A percentile compares a stretch with the other conserved stretches of the same genome.
These are phyloP conservation scores for Malus domestica DNA, from an alignment of 306 rosid genomes.

Conservation along the genomic window ASM211411v1 NC_041797.1:35270501-35271000, in stretches of 20 bases:
- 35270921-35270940: too few relatives aligned
- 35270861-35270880: background rate
- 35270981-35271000: too few relatives aligned
- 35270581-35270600: background rate
- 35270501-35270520: background rate
- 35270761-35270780: background rate
- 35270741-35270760: background rate
- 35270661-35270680: too few relatives aligned
- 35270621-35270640: background rate
- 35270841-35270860: background rate
- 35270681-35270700: background rate
- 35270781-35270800: constrained; percentile 1
- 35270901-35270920: too few relatives aligned
- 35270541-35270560: background rate
- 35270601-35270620: background rate
- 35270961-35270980: too few relatives aligned
- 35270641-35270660: background rate
- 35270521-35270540: background rate
- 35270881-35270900: background rate
- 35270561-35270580: background rate
- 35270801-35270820: background rate
- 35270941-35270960: too few relatives aligned
- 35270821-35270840: background rate
- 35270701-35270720: background rate
- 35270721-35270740: background rate